Base-by-base conservation (phyloP, 208 protist species). In the Trypanosomatidae sp. region DNA sequence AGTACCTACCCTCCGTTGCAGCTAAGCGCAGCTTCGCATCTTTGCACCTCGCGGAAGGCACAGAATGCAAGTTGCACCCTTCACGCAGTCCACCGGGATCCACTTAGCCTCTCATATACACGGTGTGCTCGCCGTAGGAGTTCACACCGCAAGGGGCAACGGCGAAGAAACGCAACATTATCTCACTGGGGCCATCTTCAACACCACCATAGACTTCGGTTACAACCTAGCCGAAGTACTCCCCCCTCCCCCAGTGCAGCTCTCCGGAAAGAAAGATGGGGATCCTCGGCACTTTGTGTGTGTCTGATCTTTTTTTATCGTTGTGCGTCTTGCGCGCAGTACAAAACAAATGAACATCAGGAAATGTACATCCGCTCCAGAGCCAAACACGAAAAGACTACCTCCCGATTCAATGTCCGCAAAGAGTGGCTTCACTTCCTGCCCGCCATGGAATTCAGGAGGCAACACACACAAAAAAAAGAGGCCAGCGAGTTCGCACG, bases 81-180 rank as follows among this genome's bases (percentile, higher is more conserved):
- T 91, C 86, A 43, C 68, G 71, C 12, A 86, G 72, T 15, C 68
- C 85, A 28, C 82, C 82, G 0, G 88, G 88, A 75, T 82, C 88
- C 58, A 95, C 88, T 70, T 83, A 84, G 52, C 87, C 87, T 52
- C 86, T 87, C 77, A 85, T 88, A 80, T 94, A 95, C 77, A 94
- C 90, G n/a, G 86, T 85, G 78, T 97, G 88, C 80, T 97, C 89
- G 28, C 89, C 90, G 69, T 93, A 93, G 69, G 94, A 82, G 80
- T 95, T 95, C 25, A 97, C 90, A 30, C 93, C 77, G 28, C 91
- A 89, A 0, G 91, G 91, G 62, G 88, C 84, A 44, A 88, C 82
- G 53, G 83, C 81, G 73, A 91, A 87, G 62, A 86, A 69, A 44
- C 84, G 74, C 86, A 76, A 86, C 71, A 84, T 75, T n/a, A 91